Conservation (phyloP, 1,284 basidiomycete genomes). For the Mycosarcoma maydis region DNA sequence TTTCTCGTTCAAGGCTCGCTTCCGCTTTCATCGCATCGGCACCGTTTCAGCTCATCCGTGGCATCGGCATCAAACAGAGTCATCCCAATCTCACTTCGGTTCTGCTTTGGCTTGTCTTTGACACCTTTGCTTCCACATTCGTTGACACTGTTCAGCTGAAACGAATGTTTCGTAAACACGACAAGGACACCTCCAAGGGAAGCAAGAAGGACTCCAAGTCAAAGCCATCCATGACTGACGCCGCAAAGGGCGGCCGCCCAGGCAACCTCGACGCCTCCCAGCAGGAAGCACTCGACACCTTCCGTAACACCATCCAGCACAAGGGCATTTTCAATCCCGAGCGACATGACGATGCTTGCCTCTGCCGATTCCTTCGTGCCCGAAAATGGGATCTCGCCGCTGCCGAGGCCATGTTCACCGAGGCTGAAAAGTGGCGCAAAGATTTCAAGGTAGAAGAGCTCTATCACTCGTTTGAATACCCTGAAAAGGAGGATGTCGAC, state of each 20-base stretch:
- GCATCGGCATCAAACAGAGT: background rate
- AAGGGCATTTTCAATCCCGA: conserved; percentile 60
- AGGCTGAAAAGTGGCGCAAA: conserved; percentile 88
- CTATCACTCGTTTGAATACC: conserved; percentile 84
- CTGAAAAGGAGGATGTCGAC: conserved; percentile 83
- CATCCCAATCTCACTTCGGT: background rate
- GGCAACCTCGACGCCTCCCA: conserved; percentile 61
- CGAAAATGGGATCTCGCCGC: conserved; percentile 87
- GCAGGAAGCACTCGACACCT: conserved; percentile 57
- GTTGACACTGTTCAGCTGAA: background rate
- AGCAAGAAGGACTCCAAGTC: conserved; percentile 47
- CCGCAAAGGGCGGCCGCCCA: conserved; percentile 53
- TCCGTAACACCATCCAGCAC: conserved; percentile 57
- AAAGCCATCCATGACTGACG: conserved; percentile 29
- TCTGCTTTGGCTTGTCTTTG: conserved; percentile 3
- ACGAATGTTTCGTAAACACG: conserved; percentile 50
- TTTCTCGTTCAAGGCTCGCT: background rate
- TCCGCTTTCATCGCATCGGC: no score
- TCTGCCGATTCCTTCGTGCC: conserved; percentile 80
- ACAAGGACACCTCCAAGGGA: conserved; percentile 45
- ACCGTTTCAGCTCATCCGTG: no score
- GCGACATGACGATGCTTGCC: conserved; percentile 64
- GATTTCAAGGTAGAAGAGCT: conserved; percentile 89
- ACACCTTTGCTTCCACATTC: background rate
- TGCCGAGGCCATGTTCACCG: conserved; percentile 84